Base-by-base conservation (phyloP, 1,284 basidiomycete species). In the Sporisorium scitamineum region DNA sequence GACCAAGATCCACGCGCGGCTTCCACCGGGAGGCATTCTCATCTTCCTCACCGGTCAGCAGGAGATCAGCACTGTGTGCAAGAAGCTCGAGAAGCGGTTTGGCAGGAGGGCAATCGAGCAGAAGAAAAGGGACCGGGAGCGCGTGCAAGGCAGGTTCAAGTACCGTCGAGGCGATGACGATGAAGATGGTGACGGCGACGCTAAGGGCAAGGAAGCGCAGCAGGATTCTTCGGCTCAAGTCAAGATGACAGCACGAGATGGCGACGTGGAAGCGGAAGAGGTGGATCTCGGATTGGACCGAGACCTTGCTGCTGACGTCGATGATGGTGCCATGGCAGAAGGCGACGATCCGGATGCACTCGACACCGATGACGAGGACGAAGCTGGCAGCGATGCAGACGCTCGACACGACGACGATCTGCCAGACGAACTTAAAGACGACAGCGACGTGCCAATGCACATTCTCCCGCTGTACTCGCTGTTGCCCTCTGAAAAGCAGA, bases 31-130 rank as follows among this genome's bases (percentile, higher is more conserved):
- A 3, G 91, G 91, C 0, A 89, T 93, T 18, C 87, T 93, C 45
- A 89, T 93, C 37, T 93, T 93, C 85, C 87, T 92, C 71, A 92
- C 92, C 0, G 91, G 92, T n/a, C 91, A 92, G 85, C 90, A 90
- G 72, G 92, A 93, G 87, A 92, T 93, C 70, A 87, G 88, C 20
- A 89, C 89, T 0, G 87, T 92, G 3, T 91, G 90, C 84, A 88
- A 88, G 74, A 90, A 91, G 83, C 86, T 99, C 59, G 92, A 95
- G 82, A 90, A 90, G 57, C 90, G 89, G 80, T 98, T 93, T 82
- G 91, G 93, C 0, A 85, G 86, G 58, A 90, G 89, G 83, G 91
- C 91, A 8, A 86, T 93, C 29, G 88, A 90, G 60, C 88, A 88
- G 87, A 66, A 74, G 65, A 64, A 63, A 57, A 61, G 42, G 55